Conservation (phyloP, 139 green algal species). For the Chlorella sp. region DNA sequence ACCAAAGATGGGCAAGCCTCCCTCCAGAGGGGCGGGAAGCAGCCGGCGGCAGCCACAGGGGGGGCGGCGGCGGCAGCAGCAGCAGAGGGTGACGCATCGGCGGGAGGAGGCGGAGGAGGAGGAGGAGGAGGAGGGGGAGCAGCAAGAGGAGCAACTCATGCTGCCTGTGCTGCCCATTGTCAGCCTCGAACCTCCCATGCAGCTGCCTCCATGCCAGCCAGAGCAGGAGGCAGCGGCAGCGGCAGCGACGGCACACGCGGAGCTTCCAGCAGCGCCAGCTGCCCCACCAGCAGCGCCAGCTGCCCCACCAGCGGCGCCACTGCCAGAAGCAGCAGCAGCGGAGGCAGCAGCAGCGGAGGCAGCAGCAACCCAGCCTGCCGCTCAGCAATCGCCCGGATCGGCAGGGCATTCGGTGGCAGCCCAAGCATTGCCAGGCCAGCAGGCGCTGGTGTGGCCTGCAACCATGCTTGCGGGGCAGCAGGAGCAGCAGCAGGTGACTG, state of each 20-base stretch:
- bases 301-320: no score
- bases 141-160: neutral
- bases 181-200: neutral
- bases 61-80: neutral
- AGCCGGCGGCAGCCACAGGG: neutral
- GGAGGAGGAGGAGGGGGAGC: neutral
- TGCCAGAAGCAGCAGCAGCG: neutral
- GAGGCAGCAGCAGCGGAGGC: neutral
- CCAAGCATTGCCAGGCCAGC: neutral
- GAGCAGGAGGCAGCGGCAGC: slow-evolving; percentile 5
- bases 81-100: neutral
- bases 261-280: no score
- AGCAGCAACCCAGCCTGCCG: no score
- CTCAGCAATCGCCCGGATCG: no score
- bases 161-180: neutral
- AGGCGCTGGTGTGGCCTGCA: neutral
- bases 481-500: neutral
- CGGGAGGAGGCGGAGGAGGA: neutral
- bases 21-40: neutral
- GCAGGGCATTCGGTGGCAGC: neutral
- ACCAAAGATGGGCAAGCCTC: neutral
- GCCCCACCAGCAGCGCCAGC: neutral
- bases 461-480: neutral
- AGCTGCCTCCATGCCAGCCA: no score
- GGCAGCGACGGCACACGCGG: neutral